These are phyloP conservation scores for Poa annua DNA, from an alignment of 176 grass and related monocot species.

Conservation along the genomic window DNA sequence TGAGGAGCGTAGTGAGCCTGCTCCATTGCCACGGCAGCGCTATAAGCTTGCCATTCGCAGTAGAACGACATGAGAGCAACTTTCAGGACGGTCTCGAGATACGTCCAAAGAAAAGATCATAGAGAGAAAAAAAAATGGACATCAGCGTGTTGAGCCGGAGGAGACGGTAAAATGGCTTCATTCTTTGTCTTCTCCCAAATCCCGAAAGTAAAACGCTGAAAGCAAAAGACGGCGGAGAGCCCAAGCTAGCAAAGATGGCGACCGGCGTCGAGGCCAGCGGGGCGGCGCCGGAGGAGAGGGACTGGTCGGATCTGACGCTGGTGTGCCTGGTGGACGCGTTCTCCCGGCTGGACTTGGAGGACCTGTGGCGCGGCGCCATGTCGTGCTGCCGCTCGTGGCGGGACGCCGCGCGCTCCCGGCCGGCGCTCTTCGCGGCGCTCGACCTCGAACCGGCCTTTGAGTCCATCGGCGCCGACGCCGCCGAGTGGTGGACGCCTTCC, in stretches of 20 bases:
- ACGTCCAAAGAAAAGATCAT: too few relatives aligned
- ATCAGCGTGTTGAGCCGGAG: not conserved
- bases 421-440: slow-evolving; percentile 54
- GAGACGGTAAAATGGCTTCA: not conserved
- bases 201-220: not conserved
- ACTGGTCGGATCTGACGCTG: slow-evolving; percentile 79
- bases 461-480: slow-evolving; percentile 40
- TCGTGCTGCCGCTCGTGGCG: slow-evolving; percentile 77
- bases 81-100: too few relatives aligned
- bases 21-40: too few relatives aligned
- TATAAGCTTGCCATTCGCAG: too few relatives aligned
- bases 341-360: slow-evolving; percentile 60
- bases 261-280: not conserved
- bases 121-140: too few relatives aligned
- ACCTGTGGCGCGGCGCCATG: slow-evolving; percentile 79
- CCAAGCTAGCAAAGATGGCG: slow-evolving; percentile 33
- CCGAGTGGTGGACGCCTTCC: slow-evolving; percentile 88
- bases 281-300: slow-evolving; percentile 26
- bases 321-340: slow-evolving; percentile 80
- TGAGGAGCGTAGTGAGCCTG: too few relatives aligned
- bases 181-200: not conserved
- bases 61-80: too few relatives aligned
- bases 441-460: slow-evolving; percentile 76
- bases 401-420: slow-evolving; percentile 58
- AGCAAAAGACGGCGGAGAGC: not conserved